phyloP scores from a whole-genome alignment of 495 filamentous ascomycete genomes.

The Talaromyces proteolyticus region DNA sequence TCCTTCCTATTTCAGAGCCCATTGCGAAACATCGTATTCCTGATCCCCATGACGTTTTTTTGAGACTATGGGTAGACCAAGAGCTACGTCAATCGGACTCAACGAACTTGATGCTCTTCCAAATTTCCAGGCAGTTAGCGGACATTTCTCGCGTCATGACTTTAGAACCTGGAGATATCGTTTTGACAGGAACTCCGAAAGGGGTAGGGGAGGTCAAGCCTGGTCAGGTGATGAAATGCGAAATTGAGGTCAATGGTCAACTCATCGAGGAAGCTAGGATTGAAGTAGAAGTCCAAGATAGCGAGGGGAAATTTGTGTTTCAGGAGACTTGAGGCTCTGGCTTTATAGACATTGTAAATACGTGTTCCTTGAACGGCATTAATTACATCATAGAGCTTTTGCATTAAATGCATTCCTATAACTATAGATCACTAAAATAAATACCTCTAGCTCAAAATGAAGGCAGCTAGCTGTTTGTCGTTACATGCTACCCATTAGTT shows the following conservation, averaged over 20 bases:
- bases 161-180: constrained; percentile 82
- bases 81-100: constrained; percentile 70
- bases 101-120: constrained; percentile 87
- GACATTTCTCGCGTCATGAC: constrained; percentile 92
- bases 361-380: too few relatives aligned
- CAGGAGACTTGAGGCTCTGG: constrained; percentile 28
- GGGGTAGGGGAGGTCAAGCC: constrained; percentile 84
- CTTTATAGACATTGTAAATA: neutral
- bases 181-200: constrained; percentile 94
- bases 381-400: too few relatives aligned
- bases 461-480: neutral
- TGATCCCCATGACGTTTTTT: constrained; percentile 80
- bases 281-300: constrained; percentile 74
- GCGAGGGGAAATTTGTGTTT: constrained; percentile 41
- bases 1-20: constrained; percentile 73
- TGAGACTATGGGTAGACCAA: constrained; percentile 77
- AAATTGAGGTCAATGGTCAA: constrained; percentile 74
- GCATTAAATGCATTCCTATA: too few relatives aligned
- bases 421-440: neutral
- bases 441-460: neutral
- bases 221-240: constrained; percentile 87
- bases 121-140: constrained; percentile 75
- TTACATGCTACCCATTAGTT: neutral
- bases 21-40: constrained; percentile 73
- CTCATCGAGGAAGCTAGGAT: constrained; percentile 76